Evolutionary conservation across 345 rosid species (phyloP), one percentile per base, ranked within the genome.

Genomic region (Corchorus olitorius): DNA sequence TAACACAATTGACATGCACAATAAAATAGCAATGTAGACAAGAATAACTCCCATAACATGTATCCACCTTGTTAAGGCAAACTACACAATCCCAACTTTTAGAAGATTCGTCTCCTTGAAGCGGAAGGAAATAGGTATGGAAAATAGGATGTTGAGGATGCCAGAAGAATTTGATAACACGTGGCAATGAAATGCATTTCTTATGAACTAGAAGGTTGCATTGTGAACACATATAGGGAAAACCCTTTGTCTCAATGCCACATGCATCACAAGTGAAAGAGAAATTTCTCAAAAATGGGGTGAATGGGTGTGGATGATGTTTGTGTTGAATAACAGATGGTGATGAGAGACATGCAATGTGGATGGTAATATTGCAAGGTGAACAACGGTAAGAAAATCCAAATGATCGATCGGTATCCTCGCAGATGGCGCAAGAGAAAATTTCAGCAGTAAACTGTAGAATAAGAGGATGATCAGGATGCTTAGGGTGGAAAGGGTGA

Each of bases 251-350:
- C 45, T 73, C 11, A 0, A 0, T 34, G 11, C 80, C 82, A 53
- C 85, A 82, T 19, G 76, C 85, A 76, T 82, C 77, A 46, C 80
- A 82, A 48, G 66, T 45, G 52, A 41, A 12, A 3, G 46, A 0
- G 7, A 22, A 9, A 1, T 59, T 15, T 27, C 64, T 27, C 0
- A 16, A 75, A 78, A 3, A 64, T 6, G 2, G 45, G 13, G 48
- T 64, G 13, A 64, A 64, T 64, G 48, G 46, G 17, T 64, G 68
- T 37, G 5, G 11, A 64, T 64, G 68, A 64, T 20, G 22, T 64
- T 37, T 17, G 4, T 6, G 10, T 64, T 35, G 3, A 27, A 58
- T 1, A 11, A 2, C 0, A 16, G 60, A 17, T 3, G 15, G 12
- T 15, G 37, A 35, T 34, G 62, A 11, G 19, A 55, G 16, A 56